Evolutionary conservation across 495 filamentous ascomycete species (phyloP).

Genomic region (Annulohypoxylon bovei): DNA sequence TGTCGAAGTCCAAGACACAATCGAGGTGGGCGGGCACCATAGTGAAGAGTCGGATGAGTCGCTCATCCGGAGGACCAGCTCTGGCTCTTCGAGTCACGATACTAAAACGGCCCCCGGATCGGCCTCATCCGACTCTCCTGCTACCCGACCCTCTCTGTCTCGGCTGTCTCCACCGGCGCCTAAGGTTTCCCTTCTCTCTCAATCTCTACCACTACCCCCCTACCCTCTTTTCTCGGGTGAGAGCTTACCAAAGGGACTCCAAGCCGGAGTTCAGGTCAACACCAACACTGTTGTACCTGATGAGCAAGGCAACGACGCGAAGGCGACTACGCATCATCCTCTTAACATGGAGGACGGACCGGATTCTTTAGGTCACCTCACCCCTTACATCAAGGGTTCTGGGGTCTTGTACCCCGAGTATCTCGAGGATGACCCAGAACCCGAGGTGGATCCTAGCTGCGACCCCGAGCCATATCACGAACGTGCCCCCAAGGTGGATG

Average conservation of each 20-base stretch:
- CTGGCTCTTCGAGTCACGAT: conserved; percentile 25
- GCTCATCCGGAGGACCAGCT: conserved; percentile 27
- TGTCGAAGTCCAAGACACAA: conserved; percentile 60
- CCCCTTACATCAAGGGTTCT: conserved; percentile 42
- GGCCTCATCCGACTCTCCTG: not conserved
- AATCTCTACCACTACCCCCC: not conserved
- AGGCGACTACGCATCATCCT: not conserved
- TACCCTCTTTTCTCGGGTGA: not conserved
- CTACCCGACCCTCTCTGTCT: not conserved
- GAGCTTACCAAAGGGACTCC: not conserved
- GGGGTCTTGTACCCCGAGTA: conserved; percentile 35
- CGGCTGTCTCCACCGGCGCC: not conserved
- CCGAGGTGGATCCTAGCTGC: conserved; percentile 14
- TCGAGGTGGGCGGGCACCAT: conserved; percentile 55
- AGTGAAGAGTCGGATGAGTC: conserved; percentile 41
- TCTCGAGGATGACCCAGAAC: conserved; percentile 29
- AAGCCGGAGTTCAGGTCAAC: not conserved
- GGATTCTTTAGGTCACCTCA: conserved; percentile 38
- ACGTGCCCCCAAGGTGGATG: not conserved
- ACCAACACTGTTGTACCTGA: not conserved
- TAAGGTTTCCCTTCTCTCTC: not conserved
- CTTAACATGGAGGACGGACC: not conserved
- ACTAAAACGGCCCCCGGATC: conserved; percentile 9
- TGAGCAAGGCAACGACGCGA: not conserved
- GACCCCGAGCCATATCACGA: conserved; percentile 10